Evolutionary conservation across 2,329 filamentous ascomycete genomes (phyloP), one percentile per base, ranked within the genome.

Genomic region (Mariannaea sp.): DNA sequence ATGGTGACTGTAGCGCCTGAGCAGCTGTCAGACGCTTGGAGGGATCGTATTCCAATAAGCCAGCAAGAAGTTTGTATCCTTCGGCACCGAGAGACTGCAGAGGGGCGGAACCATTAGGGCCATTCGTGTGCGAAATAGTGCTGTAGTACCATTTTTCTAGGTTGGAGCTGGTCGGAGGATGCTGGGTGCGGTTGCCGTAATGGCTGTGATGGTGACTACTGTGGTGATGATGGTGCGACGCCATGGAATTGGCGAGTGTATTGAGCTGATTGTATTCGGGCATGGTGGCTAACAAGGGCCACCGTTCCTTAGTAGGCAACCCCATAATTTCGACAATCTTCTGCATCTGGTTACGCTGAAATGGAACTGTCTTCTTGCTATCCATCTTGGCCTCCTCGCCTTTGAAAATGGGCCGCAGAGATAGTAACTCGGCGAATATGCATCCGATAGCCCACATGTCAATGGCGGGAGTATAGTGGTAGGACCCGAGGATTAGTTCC

Each of bases 351-450:
- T 97, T 97, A 12, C 92, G 85, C 73, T 99, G 94, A 65, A 99
- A 99, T 0, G 94, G 94, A 0, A 97, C 92, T 0, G 90, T 94
- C 75, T 97, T 97, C 74, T 99, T 99, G 65, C 84, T 90, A 72
- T 99, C 94, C 89, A 97, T 97, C 75, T 99, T 99, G 13, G 94
- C 94, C 73, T 99, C 94, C 68, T 99, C 94, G 0, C 94, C 94
- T 70, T 99, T 99, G 73, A 99, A 99, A 49, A 99, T 97, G 0
- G 94, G 94, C 1, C 93, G 83, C 3, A 99, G 76, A 1, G 90
- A 92, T 0, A 99, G 77, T 3, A 99, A 79, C 71, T 99, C 94
- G 2, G 94, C 94, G 68, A 99, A 97, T 66, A 99, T 99, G 71
- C 94, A 99, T 1, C 94, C 94, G 1, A 99, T 86, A 3, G 94